A percentile compares a stretch with the other conserved stretches of the same genome.
Conservation (phyloP, 1,139 yeast genomes). For the Kluyveromyces marxianus region DNA sequence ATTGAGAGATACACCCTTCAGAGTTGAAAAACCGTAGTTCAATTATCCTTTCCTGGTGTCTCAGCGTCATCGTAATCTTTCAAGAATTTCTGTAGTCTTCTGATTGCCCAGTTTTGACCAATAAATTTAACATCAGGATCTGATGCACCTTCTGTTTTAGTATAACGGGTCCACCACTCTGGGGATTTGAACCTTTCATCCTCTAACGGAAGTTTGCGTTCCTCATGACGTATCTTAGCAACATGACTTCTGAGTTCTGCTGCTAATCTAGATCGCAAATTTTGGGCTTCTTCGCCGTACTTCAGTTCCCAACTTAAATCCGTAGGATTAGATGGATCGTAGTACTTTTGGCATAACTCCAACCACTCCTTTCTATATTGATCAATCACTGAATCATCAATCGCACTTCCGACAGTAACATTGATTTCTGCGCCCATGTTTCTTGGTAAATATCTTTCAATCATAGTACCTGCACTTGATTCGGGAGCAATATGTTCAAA, state of each 20-base stretch:
- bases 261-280: slow-evolving; percentile 64
- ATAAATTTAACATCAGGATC: slow-evolving; percentile 62
- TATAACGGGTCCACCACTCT: slow-evolving; percentile 63
- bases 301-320: slow-evolving; percentile 59
- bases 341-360: slow-evolving; percentile 46
- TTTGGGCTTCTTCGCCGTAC: slow-evolving; percentile 54
- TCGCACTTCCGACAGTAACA: slow-evolving; percentile 64
- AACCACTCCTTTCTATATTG: slow-evolving; percentile 63
- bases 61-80: slow-evolving; percentile 26
- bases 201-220: slow-evolving; percentile 46
- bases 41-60: background rate
- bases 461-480: slow-evolving; percentile 45
- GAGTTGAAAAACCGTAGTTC: background rate
- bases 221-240: slow-evolving; percentile 46
- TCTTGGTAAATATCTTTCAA: slow-evolving; percentile 54
- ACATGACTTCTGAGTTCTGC: slow-evolving; percentile 60
- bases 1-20: too few relatives aligned
- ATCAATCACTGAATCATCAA: slow-evolving; percentile 55
- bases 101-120: slow-evolving; percentile 76
- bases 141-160: slow-evolving; percentile 54
- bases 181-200: slow-evolving; percentile 60
- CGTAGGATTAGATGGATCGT: slow-evolving; percentile 41
- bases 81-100: slow-evolving; percentile 54
- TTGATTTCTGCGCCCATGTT: slow-evolving; percentile 62
- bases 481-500: slow-evolving; percentile 87